phyloP scores from a whole-genome alignment of 2,329 filamentous ascomycete species.

The Pleoardoris graminearum region DNA sequence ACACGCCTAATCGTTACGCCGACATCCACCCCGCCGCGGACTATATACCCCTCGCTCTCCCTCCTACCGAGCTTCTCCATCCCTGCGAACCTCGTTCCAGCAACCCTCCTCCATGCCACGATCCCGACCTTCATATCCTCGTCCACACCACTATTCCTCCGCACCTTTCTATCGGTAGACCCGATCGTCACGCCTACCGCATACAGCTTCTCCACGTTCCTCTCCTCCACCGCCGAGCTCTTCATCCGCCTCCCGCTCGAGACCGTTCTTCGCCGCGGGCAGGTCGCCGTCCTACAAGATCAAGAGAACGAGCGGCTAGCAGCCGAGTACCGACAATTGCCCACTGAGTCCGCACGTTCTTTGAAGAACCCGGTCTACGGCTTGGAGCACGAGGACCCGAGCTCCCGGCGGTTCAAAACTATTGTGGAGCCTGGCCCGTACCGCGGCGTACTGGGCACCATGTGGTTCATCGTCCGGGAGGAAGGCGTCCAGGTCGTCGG shows the following conservation, averaged over 20 bases:
- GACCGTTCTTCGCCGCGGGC: conserved; percentile 85
- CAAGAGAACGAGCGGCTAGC: conserved; percentile 37
- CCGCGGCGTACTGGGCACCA: conserved; percentile 84
- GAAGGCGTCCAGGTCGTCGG: conserved; percentile 64
- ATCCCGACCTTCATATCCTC: conserved; percentile 81
- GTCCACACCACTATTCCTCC: conserved; percentile 81
- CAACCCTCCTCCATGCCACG: conserved; percentile 85
- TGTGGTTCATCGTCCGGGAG: conserved; percentile 82
- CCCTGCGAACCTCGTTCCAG: conserved; percentile 70
- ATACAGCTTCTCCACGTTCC: conserved; percentile 81
- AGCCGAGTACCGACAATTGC: conserved; percentile 29
- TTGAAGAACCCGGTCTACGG: conserved; percentile 17
- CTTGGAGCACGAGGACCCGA: conserved; percentile 27
- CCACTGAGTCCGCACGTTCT: conserved; percentile 15
- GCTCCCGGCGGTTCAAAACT: conserved; percentile 59
- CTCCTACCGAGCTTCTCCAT: conserved; percentile 73
- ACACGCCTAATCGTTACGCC: conserved; percentile 86
- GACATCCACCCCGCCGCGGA: conserved; percentile 71
- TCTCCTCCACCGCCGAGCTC: conserved; percentile 77
- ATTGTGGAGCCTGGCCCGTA: conserved; percentile 82
- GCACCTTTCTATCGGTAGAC: conserved; percentile 82
- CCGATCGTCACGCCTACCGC: conserved; percentile 77
- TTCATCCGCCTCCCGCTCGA: conserved; percentile 88
- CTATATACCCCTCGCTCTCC: conserved; percentile 76
- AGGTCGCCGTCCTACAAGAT: conserved; percentile 66